Percentiles rank a stretch among this genome's conserved stretches.
Evolutionary conservation across 352 stramenopile species (phyloP).

Genomic region (Phytophthora quininea): DNA sequence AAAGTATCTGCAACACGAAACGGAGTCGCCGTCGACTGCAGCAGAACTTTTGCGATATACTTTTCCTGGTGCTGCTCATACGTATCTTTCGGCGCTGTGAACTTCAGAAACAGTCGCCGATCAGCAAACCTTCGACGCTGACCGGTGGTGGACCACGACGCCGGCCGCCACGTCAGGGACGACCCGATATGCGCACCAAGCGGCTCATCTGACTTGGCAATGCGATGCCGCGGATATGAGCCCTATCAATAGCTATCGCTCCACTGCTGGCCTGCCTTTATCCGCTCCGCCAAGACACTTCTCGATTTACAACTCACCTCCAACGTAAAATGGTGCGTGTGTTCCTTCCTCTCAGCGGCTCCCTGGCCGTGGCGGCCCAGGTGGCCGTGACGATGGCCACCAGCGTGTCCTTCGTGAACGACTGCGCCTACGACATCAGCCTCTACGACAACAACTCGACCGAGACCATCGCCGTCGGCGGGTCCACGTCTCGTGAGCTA

Average conservation of each 20-base stretch:
- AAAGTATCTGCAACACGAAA: no score
- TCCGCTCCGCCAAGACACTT: conserved; percentile 8
- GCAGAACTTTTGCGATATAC: no score
- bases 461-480: conserved; percentile 30
- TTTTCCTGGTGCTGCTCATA: no score
- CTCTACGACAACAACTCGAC: conserved; percentile 55
- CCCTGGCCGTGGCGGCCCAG: conserved; percentile 30
- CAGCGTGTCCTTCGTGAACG: conserved; percentile 45
- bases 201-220: no score
- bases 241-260: conserved; percentile 21
- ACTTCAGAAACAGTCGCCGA: no score
- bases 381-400: conserved; percentile 36
- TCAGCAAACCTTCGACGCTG: no score
- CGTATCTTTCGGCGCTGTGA: no score
- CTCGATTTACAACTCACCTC: conserved; percentile 15
- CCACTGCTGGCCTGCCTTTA: not conserved
- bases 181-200: no score
- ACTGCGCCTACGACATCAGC: conserved; percentile 51
- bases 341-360: conserved; percentile 31
- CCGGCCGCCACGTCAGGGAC: no score
- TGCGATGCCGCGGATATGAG: no score
- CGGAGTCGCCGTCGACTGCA: no score
- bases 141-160: no score
- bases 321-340: conserved; percentile 32
- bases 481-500: conserved; percentile 38